phyloP scores from a whole-genome alignment of 768 basidiomycete species.

The Gelatoporia subvermispora region DNA sequence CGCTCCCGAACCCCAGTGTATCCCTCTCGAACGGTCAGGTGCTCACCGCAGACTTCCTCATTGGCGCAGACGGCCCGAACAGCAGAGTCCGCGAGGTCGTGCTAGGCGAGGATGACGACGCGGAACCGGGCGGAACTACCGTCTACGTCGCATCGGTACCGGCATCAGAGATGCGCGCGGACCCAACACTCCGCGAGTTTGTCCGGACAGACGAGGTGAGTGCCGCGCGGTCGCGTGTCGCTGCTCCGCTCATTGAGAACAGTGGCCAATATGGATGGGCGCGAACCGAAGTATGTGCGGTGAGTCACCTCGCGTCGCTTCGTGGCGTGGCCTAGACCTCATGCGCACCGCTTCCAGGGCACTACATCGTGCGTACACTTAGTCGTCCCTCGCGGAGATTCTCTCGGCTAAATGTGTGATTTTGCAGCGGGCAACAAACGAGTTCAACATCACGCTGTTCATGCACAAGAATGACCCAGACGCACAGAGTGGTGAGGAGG shows the following conservation, averaged over 20 bases:
- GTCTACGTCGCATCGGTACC: slow-evolving; percentile 45
- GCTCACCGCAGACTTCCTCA: slow-evolving; percentile 46
- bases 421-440: slow-evolving; percentile 34
- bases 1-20: slow-evolving; percentile 17
- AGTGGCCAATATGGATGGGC: slow-evolving; percentile 29
- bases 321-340: no score
- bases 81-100: slow-evolving; percentile 37
- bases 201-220: slow-evolving; percentile 28
- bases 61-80: slow-evolving; percentile 56
- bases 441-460: slow-evolving; percentile 31
- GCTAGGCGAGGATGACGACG: slow-evolving; percentile 26
- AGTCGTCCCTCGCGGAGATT: background rate
- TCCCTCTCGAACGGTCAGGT: slow-evolving; percentile 36
- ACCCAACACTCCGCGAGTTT: slow-evolving; percentile 32
- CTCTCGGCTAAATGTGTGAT: background rate
- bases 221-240: background rate
- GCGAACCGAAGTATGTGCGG: slow-evolving; percentile 20
- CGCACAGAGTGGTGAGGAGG: slow-evolving; percentile 25
- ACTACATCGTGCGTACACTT: slow-evolving; percentile 17
- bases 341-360: slow-evolving; percentile 10
- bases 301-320: no score
- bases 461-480: slow-evolving; percentile 33
- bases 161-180: slow-evolving; percentile 32
- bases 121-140: slow-evolving; percentile 24
- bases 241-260: background rate